Evolutionary conservation across 208 protist species (phyloP), one percentile per base, ranked within the genome.

Genomic region (Trypanosoma platydactyli): DNA sequence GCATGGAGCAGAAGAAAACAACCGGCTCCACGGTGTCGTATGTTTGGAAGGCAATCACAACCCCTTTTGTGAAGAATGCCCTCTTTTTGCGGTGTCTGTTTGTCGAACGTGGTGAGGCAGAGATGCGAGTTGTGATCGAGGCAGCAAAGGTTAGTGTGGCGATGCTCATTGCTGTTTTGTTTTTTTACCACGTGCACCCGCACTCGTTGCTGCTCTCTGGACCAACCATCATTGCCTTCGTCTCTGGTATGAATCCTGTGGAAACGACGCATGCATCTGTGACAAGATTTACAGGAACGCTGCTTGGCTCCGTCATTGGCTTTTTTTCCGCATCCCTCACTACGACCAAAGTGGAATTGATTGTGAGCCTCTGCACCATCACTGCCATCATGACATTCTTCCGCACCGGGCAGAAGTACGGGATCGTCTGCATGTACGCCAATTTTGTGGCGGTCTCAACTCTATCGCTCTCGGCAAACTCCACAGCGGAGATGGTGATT

Each of bases 201-300:
- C 72, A 85, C 25, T 75, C 60, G n/a, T 73, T 89, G 27, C 51
- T 89, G 18, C 62, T 93, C 15, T 82, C 86, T 0, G 86, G 86
- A 6, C 86, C 86, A 35, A 86, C 76, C 12, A 89, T 93, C 51
- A 93, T 89, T 68, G 86, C 86, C 29, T 89, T 90, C 53, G 71
- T 93, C 9, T 86, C 83, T 7, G 83, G 86, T 48, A 81, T 75
- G 13, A 93, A 89, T 65, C 83, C 86, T 0, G 86, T 89, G 13
- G 80, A 93, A 40, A 81, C 83, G 3, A 70, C 88, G 56, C 77
- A 86, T 64, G 81, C 81, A 40, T 81, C 80, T 42, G 69, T 80
- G 52, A 76, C 72, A 30, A 77, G 86, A 25, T 65, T 93, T 45
- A 82, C 56, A 7, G 86, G 86, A 6, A 93, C 83, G 12, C 50